Base-by-base conservation (phyloP, 1,284 basidiomycete species). In the Neonothopanus nambi region DNA sequence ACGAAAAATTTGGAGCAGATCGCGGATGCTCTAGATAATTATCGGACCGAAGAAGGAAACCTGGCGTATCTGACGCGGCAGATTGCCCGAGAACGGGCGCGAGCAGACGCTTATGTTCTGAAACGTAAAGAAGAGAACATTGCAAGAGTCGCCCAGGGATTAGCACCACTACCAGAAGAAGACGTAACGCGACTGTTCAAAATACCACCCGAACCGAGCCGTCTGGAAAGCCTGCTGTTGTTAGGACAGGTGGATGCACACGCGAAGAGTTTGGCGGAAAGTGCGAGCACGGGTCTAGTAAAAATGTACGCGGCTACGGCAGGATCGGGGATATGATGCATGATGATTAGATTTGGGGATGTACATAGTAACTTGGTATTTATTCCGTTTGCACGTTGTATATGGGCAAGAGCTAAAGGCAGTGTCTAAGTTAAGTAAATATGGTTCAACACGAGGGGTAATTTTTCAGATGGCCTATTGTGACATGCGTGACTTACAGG, bases 91-190 rank as follows among this genome's bases (percentile, higher is more conserved):
- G 96, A 98, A 72, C 89, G 88, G 67, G 75, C 81, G 37, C 85
- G 85, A 58, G 92, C 94, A 56, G 96, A 99, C 57, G 76, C 78
- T 53, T 86, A 87, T 63, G 71, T 95, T 52, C 80, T 81, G 63
- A 93, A 93, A 69, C 84, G 94, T 62, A 91, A 90, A 67, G 93
- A 96, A 65, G 96, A 98, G 73, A 98, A 95, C 67, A 84, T 82
- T 20, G 76, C 79, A 55, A 82, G 96, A 53, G 82, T 89, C 58
- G 87, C 87, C 46, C 90, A 95, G 64, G 95, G 95, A 8, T 76
- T 97, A 54, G 81, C 85, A 35, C 91, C 95, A 55, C 78, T 98
- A 23, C 94, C 93, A 0, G 87, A 92, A 66, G 91, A 96, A 65
- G 90, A 93, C 64, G 80, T 93, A 46, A 81, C 82, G 67, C 80